Evolutionary conservation across 345 rosid species (phyloP).

Genomic region (Populus pruinosa): DNA sequence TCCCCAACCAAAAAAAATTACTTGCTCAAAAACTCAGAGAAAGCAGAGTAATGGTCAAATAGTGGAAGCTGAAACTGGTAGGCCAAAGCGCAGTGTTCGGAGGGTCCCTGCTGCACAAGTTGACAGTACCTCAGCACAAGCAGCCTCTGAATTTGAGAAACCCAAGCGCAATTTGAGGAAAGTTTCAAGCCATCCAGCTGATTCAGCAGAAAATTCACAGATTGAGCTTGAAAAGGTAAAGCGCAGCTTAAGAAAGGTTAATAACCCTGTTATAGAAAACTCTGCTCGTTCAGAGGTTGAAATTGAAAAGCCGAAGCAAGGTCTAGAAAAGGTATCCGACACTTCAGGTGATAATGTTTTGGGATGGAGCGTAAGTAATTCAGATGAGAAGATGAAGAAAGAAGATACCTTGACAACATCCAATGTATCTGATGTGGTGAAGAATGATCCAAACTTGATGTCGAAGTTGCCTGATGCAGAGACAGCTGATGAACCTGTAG

Average conservation of each 20-base stretch:
- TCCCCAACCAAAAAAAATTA: conserved; percentile 53
- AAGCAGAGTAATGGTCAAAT: conserved; percentile 45
- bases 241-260: conserved; percentile 84
- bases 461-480: conserved; percentile 30
- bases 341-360: conserved; percentile 28
- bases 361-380: conserved; percentile 28
- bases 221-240: conserved; percentile 89
- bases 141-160: conserved; percentile 60
- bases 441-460: conserved; percentile 25
- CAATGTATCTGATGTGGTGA: conserved; percentile 20
- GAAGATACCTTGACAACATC: conserved; percentile 15
- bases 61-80: conserved; percentile 51
- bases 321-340: conserved; percentile 42
- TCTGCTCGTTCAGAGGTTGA: conserved; percentile 53
- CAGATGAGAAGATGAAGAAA: conserved; percentile 34
- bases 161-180: conserved; percentile 65
- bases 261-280: conserved; percentile 60
- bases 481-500: conserved; percentile 33
- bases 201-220: conserved; percentile 65
- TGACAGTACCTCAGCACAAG: conserved; percentile 37
- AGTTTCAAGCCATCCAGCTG: conserved; percentile 52
- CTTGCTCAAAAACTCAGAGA: conserved; percentile 42
- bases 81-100: conserved; percentile 59
- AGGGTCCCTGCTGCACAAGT: conserved; percentile 54
- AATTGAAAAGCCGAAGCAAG: conserved; percentile 48